phyloP scores from a whole-genome alignment of 1,139 yeast genomes.

The Kodamaea sp. region DNA sequence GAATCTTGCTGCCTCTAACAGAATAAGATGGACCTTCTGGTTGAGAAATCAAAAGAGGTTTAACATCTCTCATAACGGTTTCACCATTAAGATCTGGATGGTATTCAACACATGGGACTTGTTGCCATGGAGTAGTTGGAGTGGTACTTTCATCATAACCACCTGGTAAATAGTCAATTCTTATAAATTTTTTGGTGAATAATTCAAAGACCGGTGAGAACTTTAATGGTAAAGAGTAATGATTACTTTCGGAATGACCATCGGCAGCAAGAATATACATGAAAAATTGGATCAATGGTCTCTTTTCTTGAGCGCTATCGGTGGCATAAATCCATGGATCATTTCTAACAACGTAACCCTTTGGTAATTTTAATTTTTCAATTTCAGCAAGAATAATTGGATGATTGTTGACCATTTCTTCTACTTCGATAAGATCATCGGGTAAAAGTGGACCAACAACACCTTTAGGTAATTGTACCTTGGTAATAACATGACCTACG shows the following conservation, averaged over 20 bases:
- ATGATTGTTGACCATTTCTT: slow-evolving; percentile 47
- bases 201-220: slow-evolving; percentile 80
- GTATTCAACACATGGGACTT: slow-evolving; percentile 62
- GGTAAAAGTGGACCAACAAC: slow-evolving; percentile 73
- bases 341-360: slow-evolving; percentile 53
- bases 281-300: slow-evolving; percentile 69
- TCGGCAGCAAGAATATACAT: slow-evolving; percentile 71
- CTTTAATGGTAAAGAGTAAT: slow-evolving; percentile 78
- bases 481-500: slow-evolving; percentile 59
- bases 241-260: slow-evolving; percentile 75
- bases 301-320: slow-evolving; percentile 55
- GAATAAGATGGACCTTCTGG: slow-evolving; percentile 85
- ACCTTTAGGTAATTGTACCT: slow-evolving; percentile 55
- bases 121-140: slow-evolving; percentile 60
- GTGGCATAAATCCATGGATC: slow-evolving; percentile 94
- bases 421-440: slow-evolving; percentile 60
- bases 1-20: slow-evolving; percentile 59
- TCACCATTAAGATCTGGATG: slow-evolving; percentile 73
- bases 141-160: slow-evolving; percentile 62
- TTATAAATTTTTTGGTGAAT: slow-evolving; percentile 57
- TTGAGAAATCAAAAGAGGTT: slow-evolving; percentile 72
- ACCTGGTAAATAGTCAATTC: slow-evolving; percentile 77
- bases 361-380: slow-evolving; percentile 60
- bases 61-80: slow-evolving; percentile 51
- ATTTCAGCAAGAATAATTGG: slow-evolving; percentile 61